These are phyloP conservation scores for Teratosphaeria destructans DNA, from an alignment of 2,329 filamentous ascomycete species.

Conservation along the genomic window DNA sequence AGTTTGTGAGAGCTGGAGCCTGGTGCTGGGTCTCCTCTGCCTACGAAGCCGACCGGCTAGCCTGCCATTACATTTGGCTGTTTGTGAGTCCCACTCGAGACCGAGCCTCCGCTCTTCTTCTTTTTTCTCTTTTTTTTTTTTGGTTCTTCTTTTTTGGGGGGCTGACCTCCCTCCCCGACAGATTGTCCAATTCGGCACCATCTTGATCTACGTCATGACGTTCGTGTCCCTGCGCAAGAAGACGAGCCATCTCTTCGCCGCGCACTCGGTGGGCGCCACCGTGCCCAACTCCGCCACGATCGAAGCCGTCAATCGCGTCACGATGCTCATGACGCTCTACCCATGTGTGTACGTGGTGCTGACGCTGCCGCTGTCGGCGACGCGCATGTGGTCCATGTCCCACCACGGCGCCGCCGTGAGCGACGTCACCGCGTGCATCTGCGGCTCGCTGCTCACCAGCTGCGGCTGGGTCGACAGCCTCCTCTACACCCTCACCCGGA, in stretches of 20 bases:
- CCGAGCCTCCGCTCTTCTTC: neutral
- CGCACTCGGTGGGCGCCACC: slow-evolving; percentile 2
- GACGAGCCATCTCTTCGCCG: slow-evolving; percentile 13
- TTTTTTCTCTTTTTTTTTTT: too few relatives aligned
- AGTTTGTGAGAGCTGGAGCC: slow-evolving; percentile 55
- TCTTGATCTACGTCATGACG: slow-evolving; percentile 38
- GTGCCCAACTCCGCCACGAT: slow-evolving; percentile 16
- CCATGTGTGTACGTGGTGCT: slow-evolving; percentile 60
- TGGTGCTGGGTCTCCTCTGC: slow-evolving; percentile 58
- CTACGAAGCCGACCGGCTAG: slow-evolving; percentile 46
- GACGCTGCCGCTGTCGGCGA: slow-evolving; percentile 54
- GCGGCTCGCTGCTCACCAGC: slow-evolving; percentile 47
- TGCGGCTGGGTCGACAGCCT: slow-evolving; percentile 50
- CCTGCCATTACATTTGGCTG: slow-evolving; percentile 57
- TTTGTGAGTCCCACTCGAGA: slow-evolving; percentile 26
- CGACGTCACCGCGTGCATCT: slow-evolving; percentile 37
- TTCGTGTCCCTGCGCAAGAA: slow-evolving; percentile 22
- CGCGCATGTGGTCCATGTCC: slow-evolving; percentile 54
- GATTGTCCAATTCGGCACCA: slow-evolving; percentile 41
- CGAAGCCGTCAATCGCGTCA: slow-evolving; percentile 28
- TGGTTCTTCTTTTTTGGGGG: too few relatives aligned
- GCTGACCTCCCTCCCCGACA: neutral
- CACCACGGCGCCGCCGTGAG: slow-evolving; percentile 28
- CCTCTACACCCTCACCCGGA: slow-evolving; percentile 48
- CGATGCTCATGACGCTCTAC: slow-evolving; percentile 55